A percentile compares a stretch with the other conserved stretches of the same genome.
These are phyloP conservation scores for Xylaria hypoxylon DNA, from an alignment of 2,329 filamentous ascomycete species.

Conservation along the genomic window DNA sequence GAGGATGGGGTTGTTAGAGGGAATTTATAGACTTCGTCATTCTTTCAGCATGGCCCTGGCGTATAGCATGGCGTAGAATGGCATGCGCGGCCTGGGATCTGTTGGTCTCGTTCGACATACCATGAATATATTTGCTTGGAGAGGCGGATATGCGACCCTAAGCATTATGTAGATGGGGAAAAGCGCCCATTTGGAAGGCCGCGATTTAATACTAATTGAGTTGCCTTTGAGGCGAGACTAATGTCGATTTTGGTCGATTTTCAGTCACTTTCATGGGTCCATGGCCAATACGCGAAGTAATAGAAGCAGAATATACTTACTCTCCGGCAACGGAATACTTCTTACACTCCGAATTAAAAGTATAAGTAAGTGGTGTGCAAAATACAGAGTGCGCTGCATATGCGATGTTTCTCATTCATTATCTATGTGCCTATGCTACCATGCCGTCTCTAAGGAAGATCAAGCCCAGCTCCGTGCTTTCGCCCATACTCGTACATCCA, in stretches of 20 bases:
- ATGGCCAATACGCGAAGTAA: neutral
- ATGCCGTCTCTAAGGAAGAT: slow-evolving; percentile 28
- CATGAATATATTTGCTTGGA: slow-evolving; percentile 6
- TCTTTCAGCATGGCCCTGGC: slow-evolving; percentile 24
- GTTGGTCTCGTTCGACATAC: slow-evolving; percentile 22
- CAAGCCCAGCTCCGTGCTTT: slow-evolving; percentile 25
- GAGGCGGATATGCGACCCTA: slow-evolving; percentile 13
- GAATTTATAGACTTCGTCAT: slow-evolving; percentile 1
- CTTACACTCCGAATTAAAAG: no score
- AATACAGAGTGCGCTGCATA: neutral
- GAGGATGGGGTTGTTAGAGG: neutral
- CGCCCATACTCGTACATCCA: slow-evolving; percentile 39
- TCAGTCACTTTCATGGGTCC: neutral
- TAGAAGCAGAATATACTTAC: neutral
- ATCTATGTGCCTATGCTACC: slow-evolving; percentile 34
- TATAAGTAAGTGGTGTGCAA: neutral
- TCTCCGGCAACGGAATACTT: neutral
- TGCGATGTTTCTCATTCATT: slow-evolving; percentile 30
- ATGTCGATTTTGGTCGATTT: neutral
- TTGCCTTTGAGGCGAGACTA: neutral
- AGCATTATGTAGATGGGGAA: slow-evolving; percentile 18
- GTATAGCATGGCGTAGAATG: slow-evolving; percentile 18
- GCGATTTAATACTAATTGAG: slow-evolving; percentile 30
- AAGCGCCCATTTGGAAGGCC: slow-evolving; percentile 5
- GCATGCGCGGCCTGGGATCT: neutral